Evolutionary conservation across 2,329 filamentous ascomycete genomes (phyloP).

Genomic region (Zalaria obscura): DNA sequence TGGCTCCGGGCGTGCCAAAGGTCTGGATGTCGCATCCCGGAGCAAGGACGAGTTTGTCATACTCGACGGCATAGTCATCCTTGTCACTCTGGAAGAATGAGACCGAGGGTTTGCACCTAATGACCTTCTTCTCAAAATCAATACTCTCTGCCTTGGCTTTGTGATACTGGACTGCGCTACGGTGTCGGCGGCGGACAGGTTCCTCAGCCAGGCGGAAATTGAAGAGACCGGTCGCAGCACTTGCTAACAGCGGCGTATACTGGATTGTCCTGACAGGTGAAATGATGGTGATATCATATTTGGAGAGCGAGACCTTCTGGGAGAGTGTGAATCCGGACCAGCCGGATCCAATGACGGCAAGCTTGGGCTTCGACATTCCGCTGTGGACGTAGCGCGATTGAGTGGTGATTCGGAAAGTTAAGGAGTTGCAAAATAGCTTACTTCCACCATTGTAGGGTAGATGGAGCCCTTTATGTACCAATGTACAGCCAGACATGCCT

Average conservation of each 20-base stretch:
- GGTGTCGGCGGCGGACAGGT: slow-evolving; percentile 22
- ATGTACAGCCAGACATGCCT: no score
- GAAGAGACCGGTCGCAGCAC: slow-evolving; percentile 30
- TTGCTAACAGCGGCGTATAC: slow-evolving; percentile 30
- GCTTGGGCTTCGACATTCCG: slow-evolving; percentile 5
- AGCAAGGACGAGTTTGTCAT: slow-evolving; percentile 27
- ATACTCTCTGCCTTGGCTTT: slow-evolving; percentile 26
- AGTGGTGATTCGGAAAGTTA: no score
- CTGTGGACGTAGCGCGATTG: background rate
- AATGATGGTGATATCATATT: slow-evolving; percentile 26
- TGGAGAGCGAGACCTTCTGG: slow-evolving; percentile 20
- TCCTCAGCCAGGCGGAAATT: slow-evolving; percentile 32
- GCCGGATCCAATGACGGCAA: slow-evolving; percentile 25
- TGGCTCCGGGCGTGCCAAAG: slow-evolving; percentile 25
- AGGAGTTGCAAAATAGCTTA: no score
- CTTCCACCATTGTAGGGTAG: no score
- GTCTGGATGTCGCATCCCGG: slow-evolving; percentile 28
- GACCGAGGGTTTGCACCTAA: slow-evolving; percentile 21
- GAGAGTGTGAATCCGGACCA: slow-evolving; percentile 27
- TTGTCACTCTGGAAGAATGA: slow-evolving; percentile 11
- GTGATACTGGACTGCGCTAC: slow-evolving; percentile 18
- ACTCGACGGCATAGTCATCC: slow-evolving; percentile 24
- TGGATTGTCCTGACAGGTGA: slow-evolving; percentile 28
- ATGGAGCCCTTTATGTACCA: no score
- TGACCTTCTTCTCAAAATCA: slow-evolving; percentile 19